phyloP scores from a whole-genome alignment of 2,329 filamentous ascomycete genomes.

The Eurotiales sp. region DNA sequence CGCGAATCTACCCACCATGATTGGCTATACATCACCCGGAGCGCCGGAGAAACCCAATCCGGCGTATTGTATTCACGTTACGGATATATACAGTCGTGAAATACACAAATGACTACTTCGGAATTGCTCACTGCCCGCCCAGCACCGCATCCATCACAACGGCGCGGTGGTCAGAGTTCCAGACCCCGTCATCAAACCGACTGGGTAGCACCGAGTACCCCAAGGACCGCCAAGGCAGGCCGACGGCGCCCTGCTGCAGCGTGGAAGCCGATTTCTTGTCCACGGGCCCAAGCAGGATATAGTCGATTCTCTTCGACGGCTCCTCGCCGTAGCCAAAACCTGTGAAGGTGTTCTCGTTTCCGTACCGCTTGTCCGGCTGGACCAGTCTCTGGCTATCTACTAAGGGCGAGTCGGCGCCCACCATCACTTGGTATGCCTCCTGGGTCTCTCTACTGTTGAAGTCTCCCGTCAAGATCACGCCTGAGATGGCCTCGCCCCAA shows the following conservation, averaged over 20 bases:
- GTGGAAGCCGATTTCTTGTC: neutral
- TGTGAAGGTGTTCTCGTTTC: slow-evolving; percentile 52
- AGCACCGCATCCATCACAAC: slow-evolving; percentile 51
- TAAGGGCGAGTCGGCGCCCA: slow-evolving; percentile 31
- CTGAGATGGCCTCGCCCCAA: slow-evolving; percentile 30
- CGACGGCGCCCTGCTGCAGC: slow-evolving; percentile 6
- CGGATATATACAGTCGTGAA: neutral
- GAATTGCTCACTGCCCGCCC: slow-evolving; percentile 4
- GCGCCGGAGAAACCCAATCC: neutral
- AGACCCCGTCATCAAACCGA: slow-evolving; percentile 53
- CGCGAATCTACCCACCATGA: neutral
- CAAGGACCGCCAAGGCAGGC: slow-evolving; percentile 38
- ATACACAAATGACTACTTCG: neutral
- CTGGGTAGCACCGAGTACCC: slow-evolving; percentile 53
- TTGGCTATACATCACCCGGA: neutral
- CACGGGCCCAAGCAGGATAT: slow-evolving; percentile 44
- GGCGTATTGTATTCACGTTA: neutral
- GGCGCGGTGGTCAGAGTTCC: slow-evolving; percentile 54
- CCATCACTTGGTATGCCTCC: slow-evolving; percentile 52
- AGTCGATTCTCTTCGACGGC: slow-evolving; percentile 48
- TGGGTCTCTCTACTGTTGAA: slow-evolving; percentile 52
- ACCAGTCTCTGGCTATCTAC: slow-evolving; percentile 39
- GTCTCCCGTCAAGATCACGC: slow-evolving; percentile 53
- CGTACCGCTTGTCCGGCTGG: slow-evolving; percentile 40
- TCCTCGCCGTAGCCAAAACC: slow-evolving; percentile 46